Base-by-base conservation (phyloP, 371 early-diverging fungal species). In the Dinochytrium kinnereticum region DNA sequence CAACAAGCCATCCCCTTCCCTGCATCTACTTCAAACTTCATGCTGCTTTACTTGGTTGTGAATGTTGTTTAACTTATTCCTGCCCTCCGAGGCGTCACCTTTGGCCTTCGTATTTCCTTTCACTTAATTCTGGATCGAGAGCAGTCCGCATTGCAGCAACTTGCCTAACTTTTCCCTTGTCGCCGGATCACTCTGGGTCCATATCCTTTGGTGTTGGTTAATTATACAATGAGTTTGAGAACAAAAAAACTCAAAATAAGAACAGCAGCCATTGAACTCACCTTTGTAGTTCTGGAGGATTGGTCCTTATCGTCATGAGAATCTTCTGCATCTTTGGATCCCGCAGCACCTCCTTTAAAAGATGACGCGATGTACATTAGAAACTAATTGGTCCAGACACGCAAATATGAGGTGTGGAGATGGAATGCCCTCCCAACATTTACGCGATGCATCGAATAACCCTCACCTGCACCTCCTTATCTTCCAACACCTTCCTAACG, bases 391-490 rank as follows among this genome's bases (percentile, higher is more conserved):
- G n/a, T n/a, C n/a, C n/a, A n/a, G n/a, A n/a, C n/a, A n/a, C n/a
- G n/a, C n/a, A n/a, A n/a, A n/a, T n/a, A n/a, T n/a, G n/a, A n/a
- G n/a, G n/a, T n/a, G n/a, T n/a, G n/a, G n/a, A n/a, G n/a, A n/a
- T n/a, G n/a, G n/a, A n/a, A n/a, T n/a, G n/a, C n/a, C n/a, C n/a
- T n/a, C n/a, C n/a, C n/a, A n/a, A n/a, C n/a, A n/a, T n/a, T 55
- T 30, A 55, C 10, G 7, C 26, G 7, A 55, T 28, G 57, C 26
- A 30, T 55, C 21, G 10, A 30, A 28, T 7, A 17, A 67, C 38
- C 26, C 61, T 26, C n/a, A 72, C 79, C 70, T 76, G 76, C 38
- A 76, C 28, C 19, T 70, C 71, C 31, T 19, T 17, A 44, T 79
- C 79, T 33, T 39, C 26, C 70, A 61, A 44, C 3, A 79, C 79